Evolutionary conservation across 2,329 filamentous ascomycete genomes (phyloP).

Genomic region (Fusarium longipes): DNA sequence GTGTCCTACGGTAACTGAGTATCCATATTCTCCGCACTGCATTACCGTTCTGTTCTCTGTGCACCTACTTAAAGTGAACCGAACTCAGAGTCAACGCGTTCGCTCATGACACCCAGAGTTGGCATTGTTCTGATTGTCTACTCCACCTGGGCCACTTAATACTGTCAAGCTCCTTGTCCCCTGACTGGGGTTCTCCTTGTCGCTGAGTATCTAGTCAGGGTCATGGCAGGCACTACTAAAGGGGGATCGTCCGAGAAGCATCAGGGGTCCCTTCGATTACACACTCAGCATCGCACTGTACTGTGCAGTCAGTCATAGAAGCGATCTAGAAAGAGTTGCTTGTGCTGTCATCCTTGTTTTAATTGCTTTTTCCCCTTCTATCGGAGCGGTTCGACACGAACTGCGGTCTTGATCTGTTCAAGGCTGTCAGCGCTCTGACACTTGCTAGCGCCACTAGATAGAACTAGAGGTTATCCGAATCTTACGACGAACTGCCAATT

Average conservation of each 20-base stretch:
- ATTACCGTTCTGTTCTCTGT: neutral
- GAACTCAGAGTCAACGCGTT: conserved; percentile 5
- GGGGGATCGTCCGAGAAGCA: conserved; percentile 37
- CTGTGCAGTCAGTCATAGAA: conserved; percentile 20
- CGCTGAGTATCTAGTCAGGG: conserved; percentile 24
- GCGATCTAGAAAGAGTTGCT: conserved; percentile 41
- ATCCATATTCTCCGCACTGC: conserved; percentile 18
- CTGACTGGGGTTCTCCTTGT: conserved; percentile 39
- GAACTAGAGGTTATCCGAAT: neutral
- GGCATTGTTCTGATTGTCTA: conserved; percentile 11
- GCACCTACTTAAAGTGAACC: neutral
- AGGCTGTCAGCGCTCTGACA: conserved; percentile 12
- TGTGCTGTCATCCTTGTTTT: conserved; percentile 24
- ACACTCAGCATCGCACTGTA: conserved; percentile 25
- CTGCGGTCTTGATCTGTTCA: conserved; percentile 15
- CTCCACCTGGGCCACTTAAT: conserved; percentile 24
- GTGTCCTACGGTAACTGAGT: conserved; percentile 10
- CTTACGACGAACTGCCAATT: neutral
- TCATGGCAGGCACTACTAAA: conserved; percentile 30
- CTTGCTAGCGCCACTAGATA: neutral
- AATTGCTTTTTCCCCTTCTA: conserved; percentile 36
- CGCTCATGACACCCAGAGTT: neutral
- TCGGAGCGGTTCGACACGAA: conserved; percentile 18
- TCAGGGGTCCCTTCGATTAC: conserved; percentile 15
- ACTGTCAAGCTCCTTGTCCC: conserved; percentile 34